Evolutionary conservation across 2,329 filamentous ascomycete species (phyloP), one percentile per base, ranked within the genome.

Genomic region (Alternaria sp.): DNA sequence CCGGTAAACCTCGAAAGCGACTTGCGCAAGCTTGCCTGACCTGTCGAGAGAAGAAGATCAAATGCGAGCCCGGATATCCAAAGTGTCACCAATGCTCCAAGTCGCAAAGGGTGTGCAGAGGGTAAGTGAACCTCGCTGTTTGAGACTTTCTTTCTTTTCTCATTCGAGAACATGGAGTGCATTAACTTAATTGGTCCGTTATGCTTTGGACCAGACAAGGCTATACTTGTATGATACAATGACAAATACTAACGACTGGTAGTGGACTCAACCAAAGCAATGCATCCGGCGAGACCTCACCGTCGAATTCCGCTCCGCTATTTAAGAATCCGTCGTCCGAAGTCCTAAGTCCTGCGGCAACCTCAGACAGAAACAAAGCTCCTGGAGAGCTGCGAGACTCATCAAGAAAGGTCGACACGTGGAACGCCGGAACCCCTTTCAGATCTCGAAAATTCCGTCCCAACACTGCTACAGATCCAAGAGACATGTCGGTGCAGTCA

Each of bases 41-140:
- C 12, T 97, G 94, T 77, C 88, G 94, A 51, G 93, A 97, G 81
- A 97, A 97, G 87, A 97, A 97, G 84, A 96, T 97, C 81, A 97
- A 96, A 79, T 97, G 94, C 74, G 93, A 97, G 66, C 94, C 93
- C 1, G 93, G 94, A 69, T 90, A 88, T 66, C 91, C 91, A 39
- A 93, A 92, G 68, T 97, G 94, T 71, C 87, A 94, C 54, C 93
- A 97, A 79, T 97, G 94, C 77, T 91, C 95, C 75, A 97, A 96
- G 81, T 94, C 94, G 74, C 92, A 93, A 57, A 87, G 92, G 48
- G 84, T 90, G 18, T 97, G 94, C 86, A 90, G 90, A 79, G 91
- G 91, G 76, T 78, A 68, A 74, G 77, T 78, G 18, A 16, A 6
- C 18, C 26, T 51, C 22, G 39, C 41, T 32, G 26, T 41, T 53